Conservation (phyloP, 208 protist species). For the Trypanosoma brucei region DNA sequence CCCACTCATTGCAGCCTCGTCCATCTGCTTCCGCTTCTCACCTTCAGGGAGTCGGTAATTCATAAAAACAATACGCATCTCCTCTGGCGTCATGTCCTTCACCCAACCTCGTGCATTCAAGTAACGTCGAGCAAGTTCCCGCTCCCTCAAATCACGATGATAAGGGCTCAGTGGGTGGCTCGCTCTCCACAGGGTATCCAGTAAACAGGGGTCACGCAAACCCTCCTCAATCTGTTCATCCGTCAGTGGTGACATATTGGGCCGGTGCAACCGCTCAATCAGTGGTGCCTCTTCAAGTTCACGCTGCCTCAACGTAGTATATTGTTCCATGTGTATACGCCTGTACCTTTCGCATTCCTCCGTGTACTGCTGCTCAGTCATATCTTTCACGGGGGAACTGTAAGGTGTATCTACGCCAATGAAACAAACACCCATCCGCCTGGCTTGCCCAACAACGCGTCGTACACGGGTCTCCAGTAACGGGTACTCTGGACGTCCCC, state of each 20-base stretch:
- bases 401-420: slow-evolving; percentile 81
- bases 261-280: slow-evolving; percentile 77
- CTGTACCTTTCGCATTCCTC: slow-evolving; percentile 67
- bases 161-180: slow-evolving; percentile 62
- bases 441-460: slow-evolving; percentile 76
- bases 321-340: slow-evolving; percentile 74
- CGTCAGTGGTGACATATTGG: slow-evolving; percentile 55
- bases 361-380: slow-evolving; percentile 73
- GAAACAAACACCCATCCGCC: slow-evolving; percentile 84
- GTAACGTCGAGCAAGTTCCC: slow-evolving; percentile 64
- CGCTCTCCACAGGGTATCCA: slow-evolving; percentile 72
- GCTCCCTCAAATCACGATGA: slow-evolving; percentile 31
- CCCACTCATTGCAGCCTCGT: slow-evolving; percentile 15
- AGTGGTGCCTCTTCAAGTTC: slow-evolving; percentile 67
- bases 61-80: slow-evolving; percentile 74
- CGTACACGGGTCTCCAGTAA: slow-evolving; percentile 80
- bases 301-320: slow-evolving; percentile 52
- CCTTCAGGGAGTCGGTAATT: slow-evolving; percentile 55
- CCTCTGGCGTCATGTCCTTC: slow-evolving; percentile 71
- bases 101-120: slow-evolving; percentile 81
- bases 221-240: slow-evolving; percentile 71
- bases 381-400: slow-evolving; percentile 66
- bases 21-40: slow-evolving; percentile 44
- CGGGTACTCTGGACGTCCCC: slow-evolving; percentile 66
- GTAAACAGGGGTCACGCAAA: slow-evolving; percentile 66